Evolutionary conservation across 495 filamentous ascomycete genomes (phyloP).

Genomic region (Trichoderma virens): DNA sequence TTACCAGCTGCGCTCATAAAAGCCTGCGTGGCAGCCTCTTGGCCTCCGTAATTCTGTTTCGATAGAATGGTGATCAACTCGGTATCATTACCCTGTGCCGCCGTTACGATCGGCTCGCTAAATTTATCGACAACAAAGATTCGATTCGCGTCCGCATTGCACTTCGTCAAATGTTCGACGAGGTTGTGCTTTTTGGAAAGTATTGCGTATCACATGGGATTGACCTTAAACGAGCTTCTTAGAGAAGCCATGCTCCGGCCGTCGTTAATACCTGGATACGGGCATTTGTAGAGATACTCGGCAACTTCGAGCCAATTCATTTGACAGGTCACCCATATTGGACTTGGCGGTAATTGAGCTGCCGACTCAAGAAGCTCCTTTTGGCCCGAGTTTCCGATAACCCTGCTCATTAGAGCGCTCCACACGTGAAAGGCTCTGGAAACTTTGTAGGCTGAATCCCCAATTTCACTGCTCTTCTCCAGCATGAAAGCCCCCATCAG

Average conservation of each 20-base stretch:
- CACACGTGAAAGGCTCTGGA: not conserved
- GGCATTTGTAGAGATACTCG: slow-evolving; percentile 4
- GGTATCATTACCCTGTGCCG: not conserved
- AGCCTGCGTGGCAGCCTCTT: not conserved
- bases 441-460: not conserved
- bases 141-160: not conserved
- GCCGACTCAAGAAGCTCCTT: not conserved
- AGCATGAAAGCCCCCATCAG: not conserved
- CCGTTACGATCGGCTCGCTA: not conserved
- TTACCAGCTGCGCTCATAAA: not conserved
- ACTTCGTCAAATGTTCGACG: not conserved
- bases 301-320: slow-evolving; percentile 1
- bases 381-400: not conserved
- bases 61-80: not conserved
- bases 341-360: not conserved
- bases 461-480: not conserved
- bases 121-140: not conserved
- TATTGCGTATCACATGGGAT: not conserved
- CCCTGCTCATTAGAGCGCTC: not conserved
- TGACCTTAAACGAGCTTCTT: not conserved
- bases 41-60: slow-evolving; percentile 6
- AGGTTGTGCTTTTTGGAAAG: not conserved
- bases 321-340: slow-evolving; percentile 6
- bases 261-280: slow-evolving; percentile 1
- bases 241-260: not conserved